Evolutionary conservation across 139 green algal species (phyloP).

Genomic region (Haematococcus lacustris): DNA sequence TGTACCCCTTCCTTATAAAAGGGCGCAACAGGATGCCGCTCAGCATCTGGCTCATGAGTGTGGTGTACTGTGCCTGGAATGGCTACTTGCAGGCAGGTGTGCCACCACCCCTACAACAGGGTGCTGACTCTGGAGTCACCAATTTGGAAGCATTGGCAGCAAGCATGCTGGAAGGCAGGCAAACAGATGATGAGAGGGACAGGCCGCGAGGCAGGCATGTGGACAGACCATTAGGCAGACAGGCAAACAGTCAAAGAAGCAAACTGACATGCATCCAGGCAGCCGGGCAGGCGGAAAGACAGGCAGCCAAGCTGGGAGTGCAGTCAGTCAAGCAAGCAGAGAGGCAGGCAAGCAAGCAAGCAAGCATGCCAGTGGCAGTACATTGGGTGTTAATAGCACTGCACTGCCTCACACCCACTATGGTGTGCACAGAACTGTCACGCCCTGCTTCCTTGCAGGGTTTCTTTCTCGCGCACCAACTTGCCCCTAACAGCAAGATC

Average conservation of each 20-base stretch:
- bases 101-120: no score
- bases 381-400: not conserved
- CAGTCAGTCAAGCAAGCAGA: not conserved
- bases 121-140: not conserved
- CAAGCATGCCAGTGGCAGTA: not conserved
- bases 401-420: not conserved
- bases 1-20: conserved; percentile 48
- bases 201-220: not conserved
- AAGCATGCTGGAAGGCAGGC: not conserved
- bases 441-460: conserved; percentile 14
- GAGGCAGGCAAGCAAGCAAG: not conserved
- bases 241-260: not conserved
- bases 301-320: not conserved
- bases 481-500: not conserved
- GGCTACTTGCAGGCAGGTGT: conserved; percentile 56
- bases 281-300: not conserved
- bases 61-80: conserved; percentile 64
- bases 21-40: conserved; percentile 51
- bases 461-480: conserved; percentile 21
- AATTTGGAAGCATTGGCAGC: not conserved
- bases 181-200: not conserved
- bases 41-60: conserved; percentile 46
- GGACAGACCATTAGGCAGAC: not conserved
- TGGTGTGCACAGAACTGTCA: not conserved
- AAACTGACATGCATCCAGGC: not conserved